Evolutionary conservation across 495 filamentous ascomycete genomes (phyloP), one percentile per base, ranked within the genome.

Genomic region (Penicilliopsis zonata): DNA sequence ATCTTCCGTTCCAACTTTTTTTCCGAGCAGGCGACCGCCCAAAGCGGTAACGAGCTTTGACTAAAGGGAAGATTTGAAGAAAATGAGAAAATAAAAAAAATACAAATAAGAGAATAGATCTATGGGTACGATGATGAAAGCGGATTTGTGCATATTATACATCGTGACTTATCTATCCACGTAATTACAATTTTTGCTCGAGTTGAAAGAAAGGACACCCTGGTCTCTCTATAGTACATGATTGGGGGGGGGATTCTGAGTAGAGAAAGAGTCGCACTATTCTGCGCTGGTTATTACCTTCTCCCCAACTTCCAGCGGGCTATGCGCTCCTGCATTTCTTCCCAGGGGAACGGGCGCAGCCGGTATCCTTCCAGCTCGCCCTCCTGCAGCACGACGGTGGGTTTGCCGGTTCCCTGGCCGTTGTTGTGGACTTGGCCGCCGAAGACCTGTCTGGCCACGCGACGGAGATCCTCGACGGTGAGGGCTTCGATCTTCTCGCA

Each of bases 311-410:
- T 78, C 86, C 86, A 95, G 43, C 70, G 64, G 22, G 72, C 69
- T 45, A 95, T 87, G 32, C 76, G 65, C 36, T 85, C 78, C 59
- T 95, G 85, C 20, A 95, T 86, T 53, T 88, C 82, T 18, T 72
- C 76, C 87, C 87, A 95, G n/a, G 64, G 57, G 54, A 93, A 73
- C 12, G 65, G 21, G 9, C 54, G 62, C 31, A 57, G 50, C 20
- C 46, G 56, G 36, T 61, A 57, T 9, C 59, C 61, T 31, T 65
- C 59, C 23, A 63, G 22, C 35, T 63, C 53, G 26, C 61, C 70
- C 56, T 93, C 86, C 64, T 95, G 90, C 51, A 96, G 43, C 30
- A 96, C 86, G 25, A 96, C 84, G 0, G 90, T 96, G n/a, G 88
- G 86, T 28, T 83, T 78, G 18, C 90, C 90, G 37, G 74, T 90